These are phyloP conservation scores for Sicyos edulis DNA, from an alignment of 306 rosid genomes.

Conservation along the genomic window DNA sequence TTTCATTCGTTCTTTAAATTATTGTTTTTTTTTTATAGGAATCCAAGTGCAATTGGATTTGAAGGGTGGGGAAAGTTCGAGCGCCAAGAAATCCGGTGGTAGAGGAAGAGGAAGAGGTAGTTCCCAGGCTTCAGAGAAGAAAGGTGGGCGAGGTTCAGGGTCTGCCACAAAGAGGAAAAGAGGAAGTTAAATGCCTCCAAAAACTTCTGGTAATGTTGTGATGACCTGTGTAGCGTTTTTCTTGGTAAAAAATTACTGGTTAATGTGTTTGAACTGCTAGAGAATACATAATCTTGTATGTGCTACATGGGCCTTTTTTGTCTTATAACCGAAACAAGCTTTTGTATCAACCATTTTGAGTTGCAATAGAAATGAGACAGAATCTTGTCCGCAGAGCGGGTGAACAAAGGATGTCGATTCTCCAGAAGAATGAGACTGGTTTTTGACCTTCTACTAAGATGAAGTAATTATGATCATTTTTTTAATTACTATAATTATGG, in stretches of 20 bases:
- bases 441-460: neutral
- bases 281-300: neutral
- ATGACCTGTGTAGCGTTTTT: neutral
- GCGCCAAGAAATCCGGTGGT: constrained; percentile 57
- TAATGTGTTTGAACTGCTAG: neutral
- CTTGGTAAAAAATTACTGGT: neutral
- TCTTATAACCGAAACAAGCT: neutral
- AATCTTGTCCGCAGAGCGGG: neutral
- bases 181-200: constrained; percentile 27
- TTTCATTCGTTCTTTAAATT: neutral
- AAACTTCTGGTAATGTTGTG: constrained; percentile 8
- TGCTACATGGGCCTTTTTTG: constrained; percentile 11
- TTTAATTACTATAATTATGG: neutral
- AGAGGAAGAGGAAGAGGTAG: constrained; percentile 58
- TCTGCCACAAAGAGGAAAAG: constrained; percentile 72
- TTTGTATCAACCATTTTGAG: constrained; percentile 4
- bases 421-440: neutral
- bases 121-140: constrained; percentile 45
- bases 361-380: neutral
- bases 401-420: neutral
- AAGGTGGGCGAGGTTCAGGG: constrained; percentile 50
- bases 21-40: constrained; percentile 33
- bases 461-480: neutral
- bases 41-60: constrained; percentile 67
- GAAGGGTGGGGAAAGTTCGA: constrained; percentile 56